Evolutionary conservation across 768 basidiomycete genomes (phyloP), one percentile per base, ranked within the genome.

Genomic region (Paxillus involutus): DNA sequence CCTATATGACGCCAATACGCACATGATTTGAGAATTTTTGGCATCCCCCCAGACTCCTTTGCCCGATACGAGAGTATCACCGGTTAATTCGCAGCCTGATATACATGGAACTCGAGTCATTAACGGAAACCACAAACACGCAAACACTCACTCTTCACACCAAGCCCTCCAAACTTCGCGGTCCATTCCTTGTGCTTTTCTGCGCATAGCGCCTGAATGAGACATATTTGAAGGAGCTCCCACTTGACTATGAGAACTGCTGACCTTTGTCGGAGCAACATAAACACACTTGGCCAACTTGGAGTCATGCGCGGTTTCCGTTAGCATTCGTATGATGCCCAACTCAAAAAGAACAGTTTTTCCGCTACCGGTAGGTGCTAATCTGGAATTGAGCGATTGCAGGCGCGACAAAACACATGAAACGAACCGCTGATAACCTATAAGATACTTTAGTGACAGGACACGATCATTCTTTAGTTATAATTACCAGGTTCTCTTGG

Each of bases 311-410:
- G 70, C 62, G 8, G 75, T 71, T 47, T 79, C 70, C 47, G 74
- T 73, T 30, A 93, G 70, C 76, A 91, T 80, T 32, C 83, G 83
- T 47, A 98, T 82, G 50, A 98, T 89, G 2, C 90, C 84, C 13
- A 99, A 74, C 66, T 99, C 97, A 61, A 98, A 99, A 29, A 98
- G 72, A 9, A 89, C 92, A 0, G 97, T 99, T 71, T 98, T 98
- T 29, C 97, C 97, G 47, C 92, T 91, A 29, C 95, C 94, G 13
- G 97, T 98, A 0, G 97, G 97, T 3, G 96, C 95, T 93, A 64
- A 11, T 47, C 46, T 24, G 42, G 42, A 29, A 55, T 44, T 47
- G 46, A 63, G 37, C 21, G 14, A 57, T 29, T 16, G 7, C 36
- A 16, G 32, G 41, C 19, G 57, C 40, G 41, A 44, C 35, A 49